phyloP scores from a whole-genome alignment of 2,329 filamentous ascomycete species.

The Tolypocladium pustulatum region DNA sequence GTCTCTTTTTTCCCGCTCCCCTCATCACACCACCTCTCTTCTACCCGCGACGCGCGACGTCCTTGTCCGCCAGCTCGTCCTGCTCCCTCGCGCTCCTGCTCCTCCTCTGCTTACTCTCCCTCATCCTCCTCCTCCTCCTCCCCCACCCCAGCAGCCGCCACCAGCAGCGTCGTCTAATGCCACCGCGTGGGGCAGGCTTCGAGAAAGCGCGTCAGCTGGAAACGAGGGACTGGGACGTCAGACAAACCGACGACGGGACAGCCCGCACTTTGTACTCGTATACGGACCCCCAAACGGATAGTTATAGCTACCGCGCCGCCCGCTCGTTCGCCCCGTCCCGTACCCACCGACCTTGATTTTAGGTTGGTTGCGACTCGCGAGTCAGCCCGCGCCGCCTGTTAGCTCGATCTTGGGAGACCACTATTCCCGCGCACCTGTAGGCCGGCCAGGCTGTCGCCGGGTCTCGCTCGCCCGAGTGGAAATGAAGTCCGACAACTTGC shows the following conservation, averaged over 20 bases:
- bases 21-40: background rate
- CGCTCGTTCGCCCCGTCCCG: background rate
- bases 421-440: background rate
- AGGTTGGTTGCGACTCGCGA: background rate
- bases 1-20: background rate
- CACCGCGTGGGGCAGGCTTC: background rate
- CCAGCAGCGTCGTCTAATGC: background rate
- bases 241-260: background rate
- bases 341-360: background rate
- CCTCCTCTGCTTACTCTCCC: background rate
- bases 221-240: background rate
- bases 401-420: background rate
- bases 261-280: background rate
- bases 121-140: background rate
- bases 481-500: conserved; percentile 24
- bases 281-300: background rate
- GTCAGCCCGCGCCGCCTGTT: background rate
- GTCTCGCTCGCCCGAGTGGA: background rate
- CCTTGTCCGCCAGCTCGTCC: background rate
- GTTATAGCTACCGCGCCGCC: background rate
- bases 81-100: background rate
- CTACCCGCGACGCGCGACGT: background rate
- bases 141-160: background rate
- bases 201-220: background rate
- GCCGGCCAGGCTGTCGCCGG: background rate